Conservation (phyloP, 2,329 filamentous ascomycete genomes). For the Apiospora sp. region DNA sequence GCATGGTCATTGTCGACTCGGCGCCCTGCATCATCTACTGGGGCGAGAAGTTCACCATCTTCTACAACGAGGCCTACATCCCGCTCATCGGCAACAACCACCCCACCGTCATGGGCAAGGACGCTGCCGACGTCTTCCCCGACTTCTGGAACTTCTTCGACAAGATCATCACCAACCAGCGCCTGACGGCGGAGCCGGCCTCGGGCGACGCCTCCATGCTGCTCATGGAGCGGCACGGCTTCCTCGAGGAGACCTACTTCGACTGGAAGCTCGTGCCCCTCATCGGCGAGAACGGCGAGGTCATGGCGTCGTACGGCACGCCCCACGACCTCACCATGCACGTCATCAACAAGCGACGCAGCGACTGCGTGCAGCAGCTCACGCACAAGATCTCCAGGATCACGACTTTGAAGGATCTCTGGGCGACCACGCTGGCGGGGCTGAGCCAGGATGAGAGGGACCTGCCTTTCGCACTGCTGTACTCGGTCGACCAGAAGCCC, state of each 20-base stretch:
- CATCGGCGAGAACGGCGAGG: conserved; percentile 47
- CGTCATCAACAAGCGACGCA: conserved; percentile 45
- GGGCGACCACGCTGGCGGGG: conserved; percentile 37
- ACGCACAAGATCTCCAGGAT: conserved; percentile 42
- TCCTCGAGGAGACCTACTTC: conserved; percentile 49
- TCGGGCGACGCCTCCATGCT: conserved; percentile 38
- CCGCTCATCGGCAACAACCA: conserved; percentile 43
- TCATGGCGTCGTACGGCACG: conserved; percentile 36
- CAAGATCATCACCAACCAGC: conserved; percentile 38
- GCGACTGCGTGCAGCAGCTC: conserved; percentile 48
- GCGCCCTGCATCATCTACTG: conserved; percentile 46
- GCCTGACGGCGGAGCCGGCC: conserved; percentile 36
- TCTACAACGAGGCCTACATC: conserved; percentile 48
- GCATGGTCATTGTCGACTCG: conserved; percentile 46
- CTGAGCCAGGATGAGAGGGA: conserved; percentile 39
- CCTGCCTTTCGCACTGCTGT: conserved; percentile 43
- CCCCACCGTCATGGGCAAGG: conserved; percentile 44
- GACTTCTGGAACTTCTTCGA: conserved; percentile 44
- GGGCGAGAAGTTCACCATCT: conserved; percentile 40
- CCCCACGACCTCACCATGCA: conserved; percentile 42
- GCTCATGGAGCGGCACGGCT: conserved; percentile 44
- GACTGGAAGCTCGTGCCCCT: conserved; percentile 53
- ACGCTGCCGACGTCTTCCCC: conserved; percentile 49
- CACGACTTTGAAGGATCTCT: conserved; percentile 44
- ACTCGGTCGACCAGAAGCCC: conserved; percentile 39